Conservation (phyloP, 2,329 filamentous ascomycete species). For the Huntiella decipiens region DNA sequence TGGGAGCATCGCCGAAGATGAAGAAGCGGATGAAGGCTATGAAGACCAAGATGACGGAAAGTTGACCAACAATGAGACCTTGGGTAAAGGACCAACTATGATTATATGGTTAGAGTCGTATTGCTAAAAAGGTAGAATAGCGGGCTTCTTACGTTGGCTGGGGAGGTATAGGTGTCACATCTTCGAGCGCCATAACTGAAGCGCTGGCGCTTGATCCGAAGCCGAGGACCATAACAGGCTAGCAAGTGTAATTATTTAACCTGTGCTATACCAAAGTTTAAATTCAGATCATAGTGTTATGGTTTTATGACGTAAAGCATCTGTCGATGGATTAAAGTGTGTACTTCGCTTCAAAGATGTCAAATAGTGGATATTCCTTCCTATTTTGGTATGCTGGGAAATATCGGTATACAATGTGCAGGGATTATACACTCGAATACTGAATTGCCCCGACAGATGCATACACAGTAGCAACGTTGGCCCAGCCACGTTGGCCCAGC, state of each 20-base stretch:
- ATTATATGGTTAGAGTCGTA: neutral
- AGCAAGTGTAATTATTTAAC: neutral
- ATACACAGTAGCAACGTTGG: no score
- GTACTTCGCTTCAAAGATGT: no score
- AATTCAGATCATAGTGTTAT: no score
- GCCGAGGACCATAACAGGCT: conserved; percentile 7
- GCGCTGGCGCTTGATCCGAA: conserved; percentile 1
- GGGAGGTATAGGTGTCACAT: conserved; percentile 14
- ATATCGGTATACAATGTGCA: no score
- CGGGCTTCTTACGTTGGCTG: conserved; percentile 27
- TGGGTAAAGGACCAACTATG: conserved; percentile 73
- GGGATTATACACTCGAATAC: no score
- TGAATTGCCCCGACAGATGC: no score
- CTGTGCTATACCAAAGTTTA: no score
- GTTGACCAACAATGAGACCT: conserved; percentile 78
- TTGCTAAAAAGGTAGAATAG: neutral
- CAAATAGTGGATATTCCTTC: no score
- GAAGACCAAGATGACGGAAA: conserved; percentile 78
- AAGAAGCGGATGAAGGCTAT: conserved; percentile 98
- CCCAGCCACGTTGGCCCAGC: no score
- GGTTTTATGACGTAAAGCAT: no score
- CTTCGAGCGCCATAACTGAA: conserved; percentile 10
- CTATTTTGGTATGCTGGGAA: no score
- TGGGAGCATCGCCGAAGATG: conserved; percentile 89
- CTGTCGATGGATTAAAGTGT: no score